Conservation (phyloP, 2,329 filamentous ascomycete genomes). For the Chrysoporthe austroafricana region DNA sequence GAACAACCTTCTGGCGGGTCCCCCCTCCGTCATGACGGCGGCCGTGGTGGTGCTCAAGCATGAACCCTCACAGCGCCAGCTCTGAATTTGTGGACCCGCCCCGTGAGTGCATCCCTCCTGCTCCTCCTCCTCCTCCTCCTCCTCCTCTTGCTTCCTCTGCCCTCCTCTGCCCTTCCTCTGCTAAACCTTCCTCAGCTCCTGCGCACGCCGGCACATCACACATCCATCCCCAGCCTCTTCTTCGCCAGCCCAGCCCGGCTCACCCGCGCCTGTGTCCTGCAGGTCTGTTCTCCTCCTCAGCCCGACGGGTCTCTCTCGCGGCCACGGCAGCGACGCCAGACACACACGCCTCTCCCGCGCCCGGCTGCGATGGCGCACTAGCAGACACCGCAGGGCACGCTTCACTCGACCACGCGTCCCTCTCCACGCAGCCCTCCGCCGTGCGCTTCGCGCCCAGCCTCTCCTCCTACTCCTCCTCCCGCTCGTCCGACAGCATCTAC, state of each 20-base stretch:
- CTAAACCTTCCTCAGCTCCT: too few species aligned
- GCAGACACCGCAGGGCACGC: conserved; percentile 31
- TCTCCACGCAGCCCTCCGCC: conserved; percentile 42
- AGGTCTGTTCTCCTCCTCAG: conserved; percentile 4
- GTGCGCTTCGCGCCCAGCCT: conserved; percentile 45
- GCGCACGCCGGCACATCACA: too few species aligned
- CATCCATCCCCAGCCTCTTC: too few species aligned
- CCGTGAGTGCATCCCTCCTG: conserved; percentile 30
- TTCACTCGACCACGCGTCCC: conserved; percentile 35
- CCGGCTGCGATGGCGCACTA: conserved; percentile 29
- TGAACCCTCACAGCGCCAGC: conserved; percentile 32
- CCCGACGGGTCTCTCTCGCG: conserved; percentile 17
- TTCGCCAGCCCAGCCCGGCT: background rate
- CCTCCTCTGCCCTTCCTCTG: background rate
- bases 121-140: background rate
- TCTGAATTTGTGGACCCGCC: conserved; percentile 32
- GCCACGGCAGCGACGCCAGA: conserved; percentile 31
- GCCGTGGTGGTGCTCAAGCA: conserved; percentile 24
- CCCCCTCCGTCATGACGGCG: conserved; percentile 25
- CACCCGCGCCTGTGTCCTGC: background rate
- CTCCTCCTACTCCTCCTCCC: conserved; percentile 39
- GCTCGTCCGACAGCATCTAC: conserved; percentile 48
- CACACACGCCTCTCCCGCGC: conserved; percentile 31
- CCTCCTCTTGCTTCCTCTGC: background rate
- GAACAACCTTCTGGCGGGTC: background rate